Percentiles rank a stretch among this genome's conserved stretches.
Evolutionary conservation across 352 stramenopile genomes (phyloP).

Genomic region (Chloridella minuta): DNA sequence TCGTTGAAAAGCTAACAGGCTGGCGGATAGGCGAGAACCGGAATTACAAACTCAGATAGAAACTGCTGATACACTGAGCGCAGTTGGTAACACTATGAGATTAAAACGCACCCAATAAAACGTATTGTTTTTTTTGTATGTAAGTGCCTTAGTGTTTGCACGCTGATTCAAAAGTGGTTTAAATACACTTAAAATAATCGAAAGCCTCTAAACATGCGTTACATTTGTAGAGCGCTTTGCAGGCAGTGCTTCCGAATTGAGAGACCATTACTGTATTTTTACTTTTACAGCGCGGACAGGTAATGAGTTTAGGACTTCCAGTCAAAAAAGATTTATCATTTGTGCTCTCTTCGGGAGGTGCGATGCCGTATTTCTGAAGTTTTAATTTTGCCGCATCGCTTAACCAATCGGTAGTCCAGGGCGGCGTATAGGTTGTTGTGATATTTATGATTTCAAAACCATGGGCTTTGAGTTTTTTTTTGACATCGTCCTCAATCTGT

Average conservation of each 20-base stretch:
- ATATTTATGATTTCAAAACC: not conserved
- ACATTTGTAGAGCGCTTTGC: not conserved
- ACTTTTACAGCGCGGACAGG: not conserved
- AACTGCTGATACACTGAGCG: too few species aligned
- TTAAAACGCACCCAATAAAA: too few species aligned
- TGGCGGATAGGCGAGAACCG: not conserved
- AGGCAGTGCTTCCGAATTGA: not conserved
- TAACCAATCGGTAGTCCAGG: not conserved
- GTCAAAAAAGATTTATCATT: not conserved
- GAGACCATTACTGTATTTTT: not conserved
- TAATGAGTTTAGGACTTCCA: not conserved
- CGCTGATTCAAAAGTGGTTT: too few species aligned
- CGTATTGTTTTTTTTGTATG: too few species aligned
- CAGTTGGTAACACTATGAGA: too few species aligned
- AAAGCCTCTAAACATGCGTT: not conserved
- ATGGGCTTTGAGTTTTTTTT: not conserved
- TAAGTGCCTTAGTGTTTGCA: too few species aligned
- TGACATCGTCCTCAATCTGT: not conserved
- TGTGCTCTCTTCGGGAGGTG: not conserved
- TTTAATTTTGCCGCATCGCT: not conserved
- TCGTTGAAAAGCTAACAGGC: not conserved
- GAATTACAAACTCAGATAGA: not conserved
- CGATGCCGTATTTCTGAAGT: not conserved
- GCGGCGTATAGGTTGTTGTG: not conserved
- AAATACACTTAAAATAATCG: slow-evolving; percentile 6